These are phyloP conservation scores for Cocos nucifera DNA, from an alignment of 176 grass and related monocot species.

Conservation along the genomic window DNA sequence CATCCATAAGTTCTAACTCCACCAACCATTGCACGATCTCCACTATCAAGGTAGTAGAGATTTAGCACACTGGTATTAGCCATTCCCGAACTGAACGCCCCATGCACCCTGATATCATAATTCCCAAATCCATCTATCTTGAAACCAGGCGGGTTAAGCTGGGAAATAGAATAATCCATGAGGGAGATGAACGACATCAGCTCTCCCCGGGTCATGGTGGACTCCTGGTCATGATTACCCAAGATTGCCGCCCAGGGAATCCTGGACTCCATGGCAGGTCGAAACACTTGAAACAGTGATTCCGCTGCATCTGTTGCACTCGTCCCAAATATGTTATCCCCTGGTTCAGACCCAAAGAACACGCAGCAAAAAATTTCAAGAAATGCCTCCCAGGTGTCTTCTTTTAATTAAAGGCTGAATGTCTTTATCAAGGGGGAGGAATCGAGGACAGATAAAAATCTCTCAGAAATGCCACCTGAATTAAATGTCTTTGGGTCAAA, in stretches of 20 bases:
- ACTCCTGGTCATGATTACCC: constrained; percentile 93
- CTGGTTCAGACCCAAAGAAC: constrained; percentile 38
- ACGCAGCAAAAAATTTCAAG: constrained; percentile 2
- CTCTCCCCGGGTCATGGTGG: constrained; percentile 76
- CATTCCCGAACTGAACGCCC: constrained; percentile 45
- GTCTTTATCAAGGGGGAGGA: too few relatives aligned
- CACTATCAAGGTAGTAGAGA: constrained; percentile 86
- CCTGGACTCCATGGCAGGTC: constrained; percentile 53
- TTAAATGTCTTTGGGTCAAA: too few relatives aligned
- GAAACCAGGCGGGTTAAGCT: constrained; percentile 76
- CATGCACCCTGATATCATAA: constrained; percentile 62
- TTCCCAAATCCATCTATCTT: constrained; percentile 74
- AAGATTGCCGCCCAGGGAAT: constrained; percentile 84
- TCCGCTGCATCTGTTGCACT: constrained; percentile 89
- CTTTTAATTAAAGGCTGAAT: background rate
- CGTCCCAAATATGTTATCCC: constrained; percentile 90
- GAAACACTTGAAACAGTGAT: constrained; percentile 69
- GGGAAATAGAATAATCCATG: constrained; percentile 89
- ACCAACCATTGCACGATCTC: constrained; percentile 55
- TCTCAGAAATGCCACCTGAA: too few relatives aligned
- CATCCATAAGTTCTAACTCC: constrained; percentile 75
- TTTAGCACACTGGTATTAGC: constrained; percentile 78
- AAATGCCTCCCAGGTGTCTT: background rate
- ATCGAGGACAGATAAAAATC: too few relatives aligned
- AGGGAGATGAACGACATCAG: constrained; percentile 77